Evolutionary conservation across 1,284 basidiomycete species (phyloP).

Genomic region (Abortiporus biennis): DNA sequence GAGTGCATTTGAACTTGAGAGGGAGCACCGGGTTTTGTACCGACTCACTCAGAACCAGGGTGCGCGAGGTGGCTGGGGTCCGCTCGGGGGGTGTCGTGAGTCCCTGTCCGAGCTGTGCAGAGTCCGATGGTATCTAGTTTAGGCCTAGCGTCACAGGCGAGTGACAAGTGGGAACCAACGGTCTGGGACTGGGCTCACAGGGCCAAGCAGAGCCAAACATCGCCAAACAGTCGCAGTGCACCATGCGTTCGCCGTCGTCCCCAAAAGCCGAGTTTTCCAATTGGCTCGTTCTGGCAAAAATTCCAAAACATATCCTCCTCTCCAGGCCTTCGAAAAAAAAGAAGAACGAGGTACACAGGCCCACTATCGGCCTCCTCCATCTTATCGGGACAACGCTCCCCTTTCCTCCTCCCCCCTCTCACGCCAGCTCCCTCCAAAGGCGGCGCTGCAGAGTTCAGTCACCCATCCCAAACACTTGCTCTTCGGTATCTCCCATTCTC

Average conservation of each 20-base stretch:
- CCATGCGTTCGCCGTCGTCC: slow-evolving; percentile 11
- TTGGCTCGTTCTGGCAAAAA: too few relatives aligned
- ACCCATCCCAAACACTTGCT: not conserved
- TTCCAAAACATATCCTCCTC: slow-evolving; percentile 3
- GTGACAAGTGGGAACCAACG: slow-evolving; percentile 9
- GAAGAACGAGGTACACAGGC: slow-evolving; percentile 12
- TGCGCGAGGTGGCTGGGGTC: not conserved
- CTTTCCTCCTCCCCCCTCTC: slow-evolving; percentile 3
- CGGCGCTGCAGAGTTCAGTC: not conserved
- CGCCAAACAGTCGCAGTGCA: slow-evolving; percentile 1
- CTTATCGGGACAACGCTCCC: not conserved
- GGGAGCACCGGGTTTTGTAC: not conserved
- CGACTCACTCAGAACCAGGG: not conserved
- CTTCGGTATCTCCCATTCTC: too few relatives aligned
- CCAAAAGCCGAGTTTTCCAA: too few relatives aligned
- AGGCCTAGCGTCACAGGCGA: slow-evolving; percentile 11
- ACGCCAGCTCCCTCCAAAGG: slow-evolving; percentile 1
- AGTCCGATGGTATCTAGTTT: slow-evolving; percentile 8
- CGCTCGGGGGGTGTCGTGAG: too few relatives aligned
- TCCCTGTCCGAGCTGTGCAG: slow-evolving; percentile 11
- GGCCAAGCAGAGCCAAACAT: slow-evolving; percentile 2
- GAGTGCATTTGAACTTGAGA: not conserved
- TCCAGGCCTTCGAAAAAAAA: slow-evolving; percentile 3
- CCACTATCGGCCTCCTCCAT: not conserved
- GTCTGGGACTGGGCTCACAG: slow-evolving; percentile 5